Base-by-base conservation (phyloP, 2,329 filamentous ascomycete genomes). In the Calonectria pteridis region DNA sequence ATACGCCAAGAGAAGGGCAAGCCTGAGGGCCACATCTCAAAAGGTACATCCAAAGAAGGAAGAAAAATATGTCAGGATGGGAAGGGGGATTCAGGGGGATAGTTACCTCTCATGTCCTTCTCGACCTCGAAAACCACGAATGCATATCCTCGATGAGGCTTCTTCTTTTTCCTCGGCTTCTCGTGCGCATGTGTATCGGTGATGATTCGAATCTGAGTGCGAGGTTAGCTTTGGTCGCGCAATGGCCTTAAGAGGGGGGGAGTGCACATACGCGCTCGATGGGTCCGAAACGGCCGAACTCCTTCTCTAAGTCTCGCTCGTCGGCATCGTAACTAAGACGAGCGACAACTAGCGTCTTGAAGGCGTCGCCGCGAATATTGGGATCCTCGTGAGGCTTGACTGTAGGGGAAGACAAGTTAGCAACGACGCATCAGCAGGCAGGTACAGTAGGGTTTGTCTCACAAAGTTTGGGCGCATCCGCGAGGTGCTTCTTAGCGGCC, bases 91-190 rank as follows among this genome's bases (percentile, higher is more conserved):
- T 63, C 59, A 75, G 86, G 77, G 86, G 84, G 84, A 83, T 84
- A 85, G 86, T 92, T 97, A 98, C 96, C 95, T 95, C 97, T 97
- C 96, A 98, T 98, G 84, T 98, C 97, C 86, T 96, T 96, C 87
- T 98, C 97, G 84, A 95, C 93, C 86, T 98, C 96, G 83, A 96
- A 99, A 69, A 98, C 95, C 79, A 99, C 94, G 83, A 99, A 99
- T 75, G 95, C 97, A 85, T 99, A 99, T 75, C 97, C 97, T 81
- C 93, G 91, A 82, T 97, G 94, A 65, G 93, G 87, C 87, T 95
- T 95, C 83, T 93, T 93, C 83, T 94, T 93, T 86, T 96, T 95
- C 81, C 93, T 94, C 71, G 89, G 91, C 84, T 90, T 93, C 82
- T 91, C 91, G 78, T 90, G 86, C 74, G 92, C 90, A 79, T 94